phyloP scores from a whole-genome alignment of 352 stramenopile species.

The Pythium phragmiticola region DNA sequence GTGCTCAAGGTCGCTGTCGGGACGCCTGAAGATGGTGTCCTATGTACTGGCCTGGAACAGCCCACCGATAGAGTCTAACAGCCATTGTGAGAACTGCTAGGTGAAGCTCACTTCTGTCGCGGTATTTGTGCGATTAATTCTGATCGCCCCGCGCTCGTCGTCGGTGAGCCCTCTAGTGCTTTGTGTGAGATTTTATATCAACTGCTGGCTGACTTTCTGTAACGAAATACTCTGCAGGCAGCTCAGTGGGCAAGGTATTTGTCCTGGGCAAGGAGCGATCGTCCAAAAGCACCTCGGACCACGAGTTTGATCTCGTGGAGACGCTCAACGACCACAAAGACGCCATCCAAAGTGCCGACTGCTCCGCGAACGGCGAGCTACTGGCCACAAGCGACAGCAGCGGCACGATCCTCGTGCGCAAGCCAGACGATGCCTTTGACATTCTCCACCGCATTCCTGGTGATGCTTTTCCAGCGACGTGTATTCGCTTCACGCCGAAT shows the following conservation, averaged over 20 bases:
- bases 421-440: slow-evolving; percentile 52
- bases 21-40: slow-evolving; percentile 40
- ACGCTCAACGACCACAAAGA: slow-evolving; percentile 55
- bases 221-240: slow-evolving; percentile 30
- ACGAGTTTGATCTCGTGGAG: slow-evolving; percentile 63
- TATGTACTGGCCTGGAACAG: no score
- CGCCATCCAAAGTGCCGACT: slow-evolving; percentile 61
- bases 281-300: slow-evolving; percentile 39
- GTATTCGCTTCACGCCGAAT: slow-evolving; percentile 51
- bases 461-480: slow-evolving; percentile 45
- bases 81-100: slow-evolving; percentile 20
- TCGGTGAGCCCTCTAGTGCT: slow-evolving; percentile 31
- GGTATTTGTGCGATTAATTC: slow-evolving; percentile 60
- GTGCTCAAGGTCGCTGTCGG: slow-evolving; percentile 53
- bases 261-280: slow-evolving; percentile 54
- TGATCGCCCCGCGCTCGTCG: slow-evolving; percentile 41
- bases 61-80: no score
- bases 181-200: no score
- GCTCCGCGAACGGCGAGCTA: slow-evolving; percentile 33
- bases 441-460: slow-evolving; percentile 57
- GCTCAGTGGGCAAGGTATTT: slow-evolving; percentile 56
- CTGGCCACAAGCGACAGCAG: slow-evolving; percentile 61
- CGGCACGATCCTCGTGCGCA: slow-evolving; percentile 57
- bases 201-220: background rate
- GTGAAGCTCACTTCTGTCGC: slow-evolving; percentile 49